Percentiles rank a stretch among this genome's conserved stretches.
Conservation (phyloP, 1,139 yeast species). For the Sugiyamaella novakii region DNA sequence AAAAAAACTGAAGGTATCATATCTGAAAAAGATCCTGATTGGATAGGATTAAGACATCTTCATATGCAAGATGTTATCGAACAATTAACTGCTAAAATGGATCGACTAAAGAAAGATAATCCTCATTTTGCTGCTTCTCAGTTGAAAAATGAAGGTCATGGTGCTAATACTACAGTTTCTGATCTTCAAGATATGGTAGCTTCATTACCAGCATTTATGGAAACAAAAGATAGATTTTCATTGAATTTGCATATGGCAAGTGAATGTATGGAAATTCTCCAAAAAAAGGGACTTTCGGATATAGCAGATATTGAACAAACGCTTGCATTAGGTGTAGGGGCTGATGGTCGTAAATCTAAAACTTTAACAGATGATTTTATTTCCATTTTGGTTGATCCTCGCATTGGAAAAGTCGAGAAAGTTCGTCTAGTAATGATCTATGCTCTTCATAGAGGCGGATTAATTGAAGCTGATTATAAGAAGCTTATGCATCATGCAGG, state of each 20-base stretch:
- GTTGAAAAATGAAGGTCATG: conserved; percentile 3
- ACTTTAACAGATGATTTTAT: conserved; percentile 69
- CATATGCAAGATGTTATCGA: conserved; percentile 81
- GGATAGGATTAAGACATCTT: conserved; percentile 71
- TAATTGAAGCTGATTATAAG: conserved; percentile 69
- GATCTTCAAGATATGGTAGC: conserved; percentile 48
- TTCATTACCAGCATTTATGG: conserved; percentile 46
- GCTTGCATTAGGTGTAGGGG: conserved; percentile 70
- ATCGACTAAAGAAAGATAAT: conserved; percentile 69
- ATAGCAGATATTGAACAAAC: conserved; percentile 55
- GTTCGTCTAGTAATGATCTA: conserved; percentile 76
- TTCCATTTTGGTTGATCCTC: conserved; percentile 54
- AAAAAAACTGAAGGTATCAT: conserved; percentile 53
- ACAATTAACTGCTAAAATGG: conserved; percentile 59
- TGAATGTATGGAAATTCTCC: conserved; percentile 45
- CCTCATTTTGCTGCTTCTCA: conserved; percentile 49
- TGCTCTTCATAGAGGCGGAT: conserved; percentile 82
- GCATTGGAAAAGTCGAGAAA: conserved; percentile 60
- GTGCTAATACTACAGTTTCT: conserved; percentile 39
- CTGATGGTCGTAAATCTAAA: conserved; percentile 68
- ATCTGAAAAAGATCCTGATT: conserved; percentile 70
- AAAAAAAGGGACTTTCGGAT: conserved; percentile 36
- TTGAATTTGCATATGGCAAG: conserved; percentile 46
- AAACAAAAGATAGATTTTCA: conserved; percentile 43
- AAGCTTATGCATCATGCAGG: conserved; percentile 74